phyloP scores from a whole-genome alignment of 768 basidiomycete genomes.

The Leucocoprinus sp. region DNA sequence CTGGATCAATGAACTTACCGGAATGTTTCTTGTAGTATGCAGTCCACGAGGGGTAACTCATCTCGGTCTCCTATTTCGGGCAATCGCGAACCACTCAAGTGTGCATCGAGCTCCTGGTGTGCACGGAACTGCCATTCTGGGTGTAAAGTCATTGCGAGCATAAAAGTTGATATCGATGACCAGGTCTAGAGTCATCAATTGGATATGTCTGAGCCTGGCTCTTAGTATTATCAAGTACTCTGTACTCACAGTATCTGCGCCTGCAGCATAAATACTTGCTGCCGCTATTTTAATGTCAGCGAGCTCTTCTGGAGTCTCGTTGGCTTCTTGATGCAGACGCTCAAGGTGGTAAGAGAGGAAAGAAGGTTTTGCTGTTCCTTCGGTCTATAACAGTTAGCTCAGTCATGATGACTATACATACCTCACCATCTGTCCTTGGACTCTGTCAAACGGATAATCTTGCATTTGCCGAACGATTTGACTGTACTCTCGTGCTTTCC shows the following conservation, averaged over 20 bases:
- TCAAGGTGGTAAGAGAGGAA: slow-evolving; percentile 50
- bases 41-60: slow-evolving; percentile 49
- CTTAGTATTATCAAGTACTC: not conserved
- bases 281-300: not conserved
- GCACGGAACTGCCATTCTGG: slow-evolving; percentile 50
- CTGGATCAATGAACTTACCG: slow-evolving; percentile 50
- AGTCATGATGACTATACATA: not conserved
- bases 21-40: slow-evolving; percentile 45
- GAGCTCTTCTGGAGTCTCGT: not conserved
- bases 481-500: slow-evolving; percentile 10
- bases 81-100: slow-evolving; percentile 45
- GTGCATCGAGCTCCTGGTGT: slow-evolving; percentile 60
- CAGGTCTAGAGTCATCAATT: slow-evolving; percentile 32
- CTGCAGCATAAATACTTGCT: not conserved
- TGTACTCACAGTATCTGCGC: slow-evolving; percentile 6
- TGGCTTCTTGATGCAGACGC: not conserved
- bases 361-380: slow-evolving; percentile 28
- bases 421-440: slow-evolving; percentile 12
- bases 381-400: not conserved
- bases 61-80: slow-evolving; percentile 51
- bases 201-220: not conserved
- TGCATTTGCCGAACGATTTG: slow-evolving; percentile 10
- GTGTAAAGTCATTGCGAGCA: slow-evolving; percentile 58
- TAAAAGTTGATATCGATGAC: slow-evolving; percentile 46
- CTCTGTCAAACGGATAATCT: slow-evolving; percentile 13